Base-by-base conservation (phyloP, 805 yeast genomes). In the Ogataea thermomethanolica region DNA sequence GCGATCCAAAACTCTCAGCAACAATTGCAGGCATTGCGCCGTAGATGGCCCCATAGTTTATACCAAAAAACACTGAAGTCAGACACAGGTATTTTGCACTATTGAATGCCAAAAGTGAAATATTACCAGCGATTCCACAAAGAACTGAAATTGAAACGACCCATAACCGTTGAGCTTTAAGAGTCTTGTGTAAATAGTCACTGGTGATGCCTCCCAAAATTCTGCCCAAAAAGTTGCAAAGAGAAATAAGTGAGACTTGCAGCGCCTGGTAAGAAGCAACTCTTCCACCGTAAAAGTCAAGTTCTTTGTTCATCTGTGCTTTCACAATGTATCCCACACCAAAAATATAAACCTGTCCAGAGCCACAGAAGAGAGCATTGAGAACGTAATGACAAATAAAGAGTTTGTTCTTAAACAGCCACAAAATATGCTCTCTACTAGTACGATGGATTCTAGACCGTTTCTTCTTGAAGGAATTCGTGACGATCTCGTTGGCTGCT, bases 11-110 rank as follows among this genome's bases (percentile, higher is more conserved):
- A 10, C 69, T 65, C 47, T 84, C 95, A 0, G 89, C 89, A 22
- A 83, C 70, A 2, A 82, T 70, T 1, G 90, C 83, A 3, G 95
- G 95, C 56, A 79, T 80, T 0, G 82, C 75, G 0, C 91, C 91
- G 62, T 80, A 83, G 3, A 77, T 61, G 21, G 83, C 67, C 0
- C 95, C 95, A 61, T 81, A 84, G 14, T 85, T 73, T 24, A 70
- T 65, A 0, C 93, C 93, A 39, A 77, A 69, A 4, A 79, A 53
- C 3, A 71, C 62, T 0, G 89, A 81, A 2, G 81, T 62, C 2
- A 73, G 9, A 0, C 73, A 61, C 3, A 84, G 59, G 21, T 70
- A 61, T 3, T 62, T 62, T 13, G 73, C 52, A 31, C 68, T 72
- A 26, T 74, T 69, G 3, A 61, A 41, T 8, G 67, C 58, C 3